Conservation (phyloP, 495 filamentous ascomycete genomes). For the Evernia prunastri region DNA sequence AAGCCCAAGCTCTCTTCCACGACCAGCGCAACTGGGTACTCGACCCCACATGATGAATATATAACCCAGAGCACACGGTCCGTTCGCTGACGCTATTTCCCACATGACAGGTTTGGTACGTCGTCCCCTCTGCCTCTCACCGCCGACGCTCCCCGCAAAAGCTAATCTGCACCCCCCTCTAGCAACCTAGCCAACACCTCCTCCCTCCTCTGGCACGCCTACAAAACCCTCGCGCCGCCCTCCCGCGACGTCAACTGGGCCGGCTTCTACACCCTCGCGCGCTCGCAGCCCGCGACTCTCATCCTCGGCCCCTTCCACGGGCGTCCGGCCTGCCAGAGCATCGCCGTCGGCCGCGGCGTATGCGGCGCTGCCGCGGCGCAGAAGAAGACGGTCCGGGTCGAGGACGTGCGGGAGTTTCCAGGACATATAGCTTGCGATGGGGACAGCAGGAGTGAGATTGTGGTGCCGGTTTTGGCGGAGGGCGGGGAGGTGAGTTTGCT, state of each 20-base stretch:
- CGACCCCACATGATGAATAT: constrained; percentile 12
- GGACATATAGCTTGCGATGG: constrained; percentile 91
- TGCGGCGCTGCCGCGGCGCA: constrained; percentile 71
- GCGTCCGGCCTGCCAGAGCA: constrained; percentile 81
- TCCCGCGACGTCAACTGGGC: constrained; percentile 77
- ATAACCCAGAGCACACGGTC: too few species aligned
- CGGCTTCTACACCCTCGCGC: constrained; percentile 81
- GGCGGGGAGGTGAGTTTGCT: constrained; percentile 46
- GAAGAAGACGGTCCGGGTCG: constrained; percentile 60
- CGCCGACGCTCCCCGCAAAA: background rate
- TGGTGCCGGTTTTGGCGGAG: constrained; percentile 65
- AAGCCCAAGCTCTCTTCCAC: constrained; percentile 62
- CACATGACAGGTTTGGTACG: constrained; percentile 51
- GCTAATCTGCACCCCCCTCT: constrained; percentile 4
- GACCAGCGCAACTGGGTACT: constrained; percentile 86
- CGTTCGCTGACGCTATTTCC: constrained; percentile 16
- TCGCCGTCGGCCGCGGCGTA: constrained; percentile 71
- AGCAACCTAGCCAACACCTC: constrained; percentile 83
- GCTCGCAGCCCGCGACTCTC: constrained; percentile 47
- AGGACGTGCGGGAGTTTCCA: constrained; percentile 69
- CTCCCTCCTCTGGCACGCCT: constrained; percentile 82
- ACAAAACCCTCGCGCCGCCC: constrained; percentile 68
- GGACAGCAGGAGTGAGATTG: constrained; percentile 79
- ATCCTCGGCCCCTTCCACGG: constrained; percentile 83
- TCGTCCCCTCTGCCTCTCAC: constrained; percentile 17